Evolutionary conservation across 352 stramenopile species (phyloP), one percentile per base, ranked within the genome.

Genomic region (Phytophthora colocasiae): DNA sequence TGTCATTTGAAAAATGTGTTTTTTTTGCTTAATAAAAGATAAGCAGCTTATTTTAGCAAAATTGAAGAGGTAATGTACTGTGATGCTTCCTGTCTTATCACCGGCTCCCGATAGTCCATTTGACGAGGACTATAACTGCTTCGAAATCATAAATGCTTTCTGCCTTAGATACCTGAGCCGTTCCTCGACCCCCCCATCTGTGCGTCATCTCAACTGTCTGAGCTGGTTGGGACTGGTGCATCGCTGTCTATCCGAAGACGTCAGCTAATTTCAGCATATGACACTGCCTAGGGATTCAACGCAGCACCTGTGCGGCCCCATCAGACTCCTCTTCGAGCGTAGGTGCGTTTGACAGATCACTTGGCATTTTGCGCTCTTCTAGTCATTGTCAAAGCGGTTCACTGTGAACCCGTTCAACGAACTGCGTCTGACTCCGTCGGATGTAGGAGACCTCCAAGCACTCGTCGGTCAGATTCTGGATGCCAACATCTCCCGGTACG

Each of bases 391-490:
- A 34, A 78, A 26, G 66, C 60, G 70, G 12, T 78, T 78, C 40
- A 72, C 62, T 4, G 66, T 78, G 15, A 75, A 71, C 26, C 71
- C 73, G 29, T 78, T 81, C 47, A 63, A 77, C 22, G 58, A 69
- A 46, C 34, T 81, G 2, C 29, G 38, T 12, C 17, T 81, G 49
- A 69, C 71, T 11, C 54, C 63, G 19, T 74, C 66, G n/a, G 69
- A 78, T n/a, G 50, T 58, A 0, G 27, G 22, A 19, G 53, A 76
- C 24, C 56, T 81, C 26, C 43, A 77, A 36, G 50, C 61, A 15
- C 59, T 78, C 26, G 69, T 73, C 9, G 43, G 51, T 0, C 52
- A 61, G 1, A 76, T 81, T n/a, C 53, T 81, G 10, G 55, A 70
- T 9, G 61, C 66, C 10, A 72, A 72, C 27, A 45, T 82, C 12